Conservation (phyloP, 192 early-diverging fungal genomes). For the Pilaira anomala region DNA sequence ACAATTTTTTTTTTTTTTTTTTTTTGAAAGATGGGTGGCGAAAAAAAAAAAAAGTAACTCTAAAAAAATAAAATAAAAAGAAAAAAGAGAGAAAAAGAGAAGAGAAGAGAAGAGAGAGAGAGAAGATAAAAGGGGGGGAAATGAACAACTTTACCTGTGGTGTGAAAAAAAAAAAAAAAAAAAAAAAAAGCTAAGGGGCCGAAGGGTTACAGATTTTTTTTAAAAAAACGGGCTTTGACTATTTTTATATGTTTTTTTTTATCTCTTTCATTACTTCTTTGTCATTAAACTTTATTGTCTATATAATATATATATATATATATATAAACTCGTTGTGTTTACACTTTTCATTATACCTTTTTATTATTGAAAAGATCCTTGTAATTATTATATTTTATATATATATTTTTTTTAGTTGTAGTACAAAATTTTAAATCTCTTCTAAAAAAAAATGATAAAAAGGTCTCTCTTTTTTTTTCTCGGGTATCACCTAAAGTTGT, state of each 20-base stretch:
- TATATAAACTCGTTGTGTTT: too few relatives aligned
- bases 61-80: neutral
- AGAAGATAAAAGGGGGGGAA: slow-evolving; percentile 4
- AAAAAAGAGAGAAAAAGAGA: slow-evolving; percentile 16
- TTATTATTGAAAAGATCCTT: neutral
- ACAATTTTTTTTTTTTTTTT: neutral
- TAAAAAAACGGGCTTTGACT: slow-evolving; percentile 13
- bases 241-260: neutral
- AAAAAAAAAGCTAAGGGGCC: slow-evolving; percentile 14
- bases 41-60: too few relatives aligned
- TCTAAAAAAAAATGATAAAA: too few relatives aligned
- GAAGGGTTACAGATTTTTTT: slow-evolving; percentile 18
- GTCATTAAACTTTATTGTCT: neutral
- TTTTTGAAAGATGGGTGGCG: neutral
- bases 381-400: neutral
- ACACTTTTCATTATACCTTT: too few relatives aligned
- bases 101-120: slow-evolving; percentile 13
- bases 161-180: neutral
- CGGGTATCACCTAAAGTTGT: too few relatives aligned
- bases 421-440: too few relatives aligned
- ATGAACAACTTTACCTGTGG: too few relatives aligned
- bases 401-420: too few relatives aligned
- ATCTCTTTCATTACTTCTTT: neutral
- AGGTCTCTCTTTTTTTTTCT: too few relatives aligned
- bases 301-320: neutral